Conservation (phyloP, 257 asterid species). For the Ilex aquifolium region DNA sequence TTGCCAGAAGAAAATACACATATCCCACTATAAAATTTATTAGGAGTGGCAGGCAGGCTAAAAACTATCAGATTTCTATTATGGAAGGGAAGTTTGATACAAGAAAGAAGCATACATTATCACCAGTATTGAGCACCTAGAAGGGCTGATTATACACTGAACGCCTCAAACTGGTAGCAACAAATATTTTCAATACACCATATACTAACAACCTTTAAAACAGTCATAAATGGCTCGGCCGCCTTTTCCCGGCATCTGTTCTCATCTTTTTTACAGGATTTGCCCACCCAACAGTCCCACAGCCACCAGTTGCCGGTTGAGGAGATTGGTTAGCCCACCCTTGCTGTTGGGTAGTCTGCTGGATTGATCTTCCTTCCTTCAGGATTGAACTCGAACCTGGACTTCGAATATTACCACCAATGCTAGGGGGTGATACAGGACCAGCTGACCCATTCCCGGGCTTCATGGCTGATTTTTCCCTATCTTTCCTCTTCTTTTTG, state of each 20-base stretch:
- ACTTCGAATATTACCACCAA: slow-evolving; percentile 48
- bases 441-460: slow-evolving; percentile 49
- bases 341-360: slow-evolving; percentile 41
- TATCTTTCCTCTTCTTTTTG: slow-evolving; percentile 90
- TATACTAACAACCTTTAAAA: not conserved
- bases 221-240: slow-evolving; percentile 69
- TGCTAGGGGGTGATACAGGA: slow-evolving; percentile 69
- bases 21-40: too few relatives aligned
- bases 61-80: too few relatives aligned
- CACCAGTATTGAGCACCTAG: too few relatives aligned
- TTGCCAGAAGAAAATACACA: slow-evolving; percentile 5
- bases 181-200: slow-evolving; percentile 7
- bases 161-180: too few relatives aligned
- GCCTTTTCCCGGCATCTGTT: slow-evolving; percentile 75
- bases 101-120: too few relatives aligned
- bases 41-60: too few relatives aligned
- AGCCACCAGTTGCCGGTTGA: slow-evolving; percentile 51
- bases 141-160: too few relatives aligned
- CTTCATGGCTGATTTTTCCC: slow-evolving; percentile 54
- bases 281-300: slow-evolving; percentile 83
- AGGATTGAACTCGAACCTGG: slow-evolving; percentile 40
- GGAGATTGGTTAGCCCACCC: slow-evolving; percentile 54
- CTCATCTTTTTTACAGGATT: slow-evolving; percentile 92
- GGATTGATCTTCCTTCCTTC: slow-evolving; percentile 47
- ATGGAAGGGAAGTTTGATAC: too few relatives aligned